Base-by-base conservation (phyloP, 164 flowering plant genomes). In the Chimonanthus salicifolius region DNA sequence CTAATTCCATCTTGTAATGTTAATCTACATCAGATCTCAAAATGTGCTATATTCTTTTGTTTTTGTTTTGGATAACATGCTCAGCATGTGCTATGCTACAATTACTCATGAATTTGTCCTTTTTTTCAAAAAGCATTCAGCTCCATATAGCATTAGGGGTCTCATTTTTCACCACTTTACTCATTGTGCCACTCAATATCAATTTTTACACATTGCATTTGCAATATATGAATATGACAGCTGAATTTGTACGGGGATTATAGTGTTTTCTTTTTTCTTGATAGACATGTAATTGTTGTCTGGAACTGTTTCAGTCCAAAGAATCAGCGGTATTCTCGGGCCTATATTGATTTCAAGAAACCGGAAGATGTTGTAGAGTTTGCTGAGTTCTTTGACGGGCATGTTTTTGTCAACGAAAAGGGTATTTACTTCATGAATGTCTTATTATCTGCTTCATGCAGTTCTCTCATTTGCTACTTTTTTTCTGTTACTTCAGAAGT, bases 371-470 rank as follows among this genome's bases (percentile, higher is more conserved):
- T 90, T 72, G 72, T 92, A 43, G 98, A 90, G 85, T 92, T 94
- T 80, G 95, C 97, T 0, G 96, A 92, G 86, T 87, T 89, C 82
- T 93, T 93, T 71, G 85, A 87, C 69, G 98, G 97, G 7, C 97
- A 89, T 78, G 81, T 89, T 5, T 94, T 94, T 82, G 96, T 92
- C 67, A 92, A 90, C 78, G 98, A 94, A 80, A 92, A 92, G 78
- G 97, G 98, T 92, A 82, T 83, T 62, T 16, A 20, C 47, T n/a
- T 3, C 44, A 49, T 20, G 7, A 49, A 50, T 63, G 47, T 64
- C 5, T 70, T 8, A 4, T 65, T 65, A 33, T 33, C 33, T 13
- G 16, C 60, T 11, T n/a, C 60, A 54, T 54, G 60, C 60, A 54
- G 60, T 54, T 54, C 60, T 54, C 60, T 54, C 13, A 10, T 54